phyloP scores from a whole-genome alignment of 371 early-diverging fungal genomes.

The Apophysomyces trapeziformis region DNA sequence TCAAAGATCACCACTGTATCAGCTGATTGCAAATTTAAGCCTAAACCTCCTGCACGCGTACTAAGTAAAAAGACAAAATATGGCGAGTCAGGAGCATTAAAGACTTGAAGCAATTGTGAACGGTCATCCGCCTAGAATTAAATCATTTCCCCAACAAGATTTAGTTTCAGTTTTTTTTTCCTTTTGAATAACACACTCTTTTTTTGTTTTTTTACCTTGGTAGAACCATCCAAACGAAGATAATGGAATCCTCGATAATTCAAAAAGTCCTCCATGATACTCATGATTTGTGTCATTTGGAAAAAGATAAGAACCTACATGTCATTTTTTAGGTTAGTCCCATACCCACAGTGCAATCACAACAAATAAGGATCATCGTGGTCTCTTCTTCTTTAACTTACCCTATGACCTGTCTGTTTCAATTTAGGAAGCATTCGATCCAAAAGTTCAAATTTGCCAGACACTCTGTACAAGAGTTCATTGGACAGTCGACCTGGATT shows the following conservation, averaged over 20 bases:
- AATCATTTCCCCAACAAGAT: too few species aligned
- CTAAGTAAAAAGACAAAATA: conserved; percentile 95
- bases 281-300: conserved; percentile 99
- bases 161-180: neutral
- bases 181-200: neutral
- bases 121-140: conserved; percentile 74
- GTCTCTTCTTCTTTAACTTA: conserved; percentile 19
- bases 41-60: conserved; percentile 99
- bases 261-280: conserved; percentile 96
- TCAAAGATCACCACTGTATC: conserved; percentile 99
- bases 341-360: neutral
- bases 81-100: conserved; percentile 83
- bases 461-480: conserved; percentile 69
- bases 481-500: conserved; percentile 64
- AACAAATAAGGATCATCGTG: too few species aligned
- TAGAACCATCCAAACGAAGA: conserved; percentile 95
- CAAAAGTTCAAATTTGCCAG: conserved; percentile 98
- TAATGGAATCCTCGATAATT: conserved; percentile 76
- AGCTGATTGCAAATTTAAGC: conserved; percentile 98
- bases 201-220: conserved; percentile 54
- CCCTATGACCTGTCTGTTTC: conserved; percentile 85
- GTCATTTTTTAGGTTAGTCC: too few species aligned
- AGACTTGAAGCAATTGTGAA: conserved; percentile 76
- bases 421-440: conserved; percentile 96
- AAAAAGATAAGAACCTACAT: conserved; percentile 92